A percentile compares a stretch with the other conserved stretches of the same genome.
Conservation (phyloP, 1,284 basidiomycete genomes). For the Trichosporon sp. region DNA sequence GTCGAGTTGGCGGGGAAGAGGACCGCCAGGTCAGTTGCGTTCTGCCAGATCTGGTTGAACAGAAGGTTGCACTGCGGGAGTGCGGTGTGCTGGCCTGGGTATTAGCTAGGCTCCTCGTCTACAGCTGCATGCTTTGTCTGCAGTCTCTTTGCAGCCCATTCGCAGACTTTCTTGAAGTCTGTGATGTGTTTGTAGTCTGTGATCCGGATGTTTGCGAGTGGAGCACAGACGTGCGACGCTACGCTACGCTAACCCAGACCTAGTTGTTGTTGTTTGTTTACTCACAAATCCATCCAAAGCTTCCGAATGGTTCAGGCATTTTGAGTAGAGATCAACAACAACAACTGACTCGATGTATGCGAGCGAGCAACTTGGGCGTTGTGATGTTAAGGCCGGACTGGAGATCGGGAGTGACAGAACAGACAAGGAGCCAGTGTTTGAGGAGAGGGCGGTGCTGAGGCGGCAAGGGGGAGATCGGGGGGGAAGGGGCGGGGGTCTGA, state of each 20-base stretch:
- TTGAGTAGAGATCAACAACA: neutral
- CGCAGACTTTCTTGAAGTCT: too few species aligned
- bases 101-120: neutral
- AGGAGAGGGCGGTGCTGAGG: neutral
- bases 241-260: too few species aligned
- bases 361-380: neutral
- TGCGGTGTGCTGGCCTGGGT: constrained; percentile 38
- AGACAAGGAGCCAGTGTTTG: neutral
- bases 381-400: neutral
- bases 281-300: constrained; percentile 2
- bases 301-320: constrained; percentile 1
- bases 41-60: constrained; percentile 43
- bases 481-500: constrained; percentile 1
- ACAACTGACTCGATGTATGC: too few species aligned
- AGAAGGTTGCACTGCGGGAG: constrained; percentile 50
- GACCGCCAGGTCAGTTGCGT: constrained; percentile 20
- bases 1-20: constrained; percentile 34
- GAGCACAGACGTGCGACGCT: neutral
- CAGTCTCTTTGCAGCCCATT: too few species aligned
- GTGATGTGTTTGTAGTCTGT: neutral
- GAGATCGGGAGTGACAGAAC: neutral
- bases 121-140: too few species aligned
- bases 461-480: neutral
- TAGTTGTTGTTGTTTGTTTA: neutral
- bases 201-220: neutral